Evolutionary conservation across 2,329 filamentous ascomycete species (phyloP), one percentile per base, ranked within the genome.

Genomic region (Aspergillus costaricaensis): DNA sequence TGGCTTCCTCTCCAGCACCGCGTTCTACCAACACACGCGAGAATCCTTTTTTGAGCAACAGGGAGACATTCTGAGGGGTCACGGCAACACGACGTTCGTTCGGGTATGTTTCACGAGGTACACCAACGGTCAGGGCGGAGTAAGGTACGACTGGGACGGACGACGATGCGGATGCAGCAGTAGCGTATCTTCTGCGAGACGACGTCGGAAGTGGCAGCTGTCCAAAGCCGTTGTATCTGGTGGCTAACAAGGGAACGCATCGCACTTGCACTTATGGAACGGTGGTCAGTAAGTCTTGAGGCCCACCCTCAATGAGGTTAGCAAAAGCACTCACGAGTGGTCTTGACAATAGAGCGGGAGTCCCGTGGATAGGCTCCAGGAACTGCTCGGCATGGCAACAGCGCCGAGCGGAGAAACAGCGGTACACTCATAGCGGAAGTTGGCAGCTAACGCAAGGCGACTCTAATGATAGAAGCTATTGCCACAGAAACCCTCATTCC

Each of bases 11-110:
- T 9, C 92, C 92, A n/a, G 92, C 92, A 39, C 91, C 91, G 19
- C 87, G 86, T 78, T 96, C 91, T 39, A 96, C 84, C 2, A 96
- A 78, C 23, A 96, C 85, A 63, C 87, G 86, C 36, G 82, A 83
- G 74, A 92, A 95, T 36, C 92, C 92, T 75, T 96, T 96, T 75
- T 96, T 96, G 64, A 93, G 85, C 1, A 96, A 79, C 1, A 96
- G 80, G 2, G 88, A 85, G 15, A 92, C 91, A 79, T 96, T 96
- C 65, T 91, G 86, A 1, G 92, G 92, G 0, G 91, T 94, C 58
- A 96, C 83, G 30, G 92, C 91, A 14, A 96, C 92, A 54, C 92
- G 90, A 44, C 89, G 87, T 79, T 96, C 92, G 60, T 88, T 86
- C 0, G 87, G 85, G 69, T 85, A 92, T n/a, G 86, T 89, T 76